Evolutionary conservation across 805 yeast genomes (phyloP).

Genomic region (Monosporozyma aerobia): DNA sequence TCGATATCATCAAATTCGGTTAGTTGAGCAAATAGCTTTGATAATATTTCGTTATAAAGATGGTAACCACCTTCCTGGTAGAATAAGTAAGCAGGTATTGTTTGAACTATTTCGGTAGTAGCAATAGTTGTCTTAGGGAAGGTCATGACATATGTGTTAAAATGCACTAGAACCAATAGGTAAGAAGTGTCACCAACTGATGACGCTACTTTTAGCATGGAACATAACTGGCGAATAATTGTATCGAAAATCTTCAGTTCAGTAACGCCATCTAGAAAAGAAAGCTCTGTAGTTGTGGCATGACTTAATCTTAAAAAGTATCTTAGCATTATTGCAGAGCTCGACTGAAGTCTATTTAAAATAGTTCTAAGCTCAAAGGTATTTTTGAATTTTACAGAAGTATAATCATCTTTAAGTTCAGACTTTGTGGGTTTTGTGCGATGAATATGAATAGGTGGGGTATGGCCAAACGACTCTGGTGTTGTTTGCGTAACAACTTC

Average conservation of each 20-base stretch:
- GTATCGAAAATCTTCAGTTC: constrained; percentile 36
- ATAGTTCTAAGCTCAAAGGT: constrained; percentile 47
- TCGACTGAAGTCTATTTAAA: constrained; percentile 39
- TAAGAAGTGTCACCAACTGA: constrained; percentile 22
- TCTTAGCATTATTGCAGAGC: constrained; percentile 35
- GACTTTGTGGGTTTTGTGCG: constrained; percentile 35
- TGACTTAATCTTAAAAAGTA: constrained; percentile 38
- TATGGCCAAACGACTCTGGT: constrained; percentile 28
- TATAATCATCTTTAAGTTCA: constrained; percentile 33
- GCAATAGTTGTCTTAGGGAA: constrained; percentile 25
- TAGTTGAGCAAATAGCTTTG: constrained; percentile 16
- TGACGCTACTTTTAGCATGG: constrained; percentile 15
- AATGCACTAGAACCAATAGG: constrained; percentile 31
- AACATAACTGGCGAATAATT: constrained; percentile 21
- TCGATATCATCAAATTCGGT: constrained; percentile 20
- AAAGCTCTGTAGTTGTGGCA: constrained; percentile 30
- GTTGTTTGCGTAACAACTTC: constrained; percentile 36
- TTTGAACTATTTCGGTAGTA: constrained; percentile 27
- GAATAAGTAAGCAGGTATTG: constrained; percentile 38
- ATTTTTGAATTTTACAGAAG: constrained; percentile 55
- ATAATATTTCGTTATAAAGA: constrained; percentile 16
- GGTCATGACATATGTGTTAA: constrained; percentile 30
- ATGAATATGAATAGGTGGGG: constrained; percentile 37
- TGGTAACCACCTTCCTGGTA: constrained; percentile 43
- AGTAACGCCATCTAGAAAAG: constrained; percentile 30